Conservation (phyloP, 164 flowering plant genomes). For the Kalanchoe fedtschenkoi region DNA sequence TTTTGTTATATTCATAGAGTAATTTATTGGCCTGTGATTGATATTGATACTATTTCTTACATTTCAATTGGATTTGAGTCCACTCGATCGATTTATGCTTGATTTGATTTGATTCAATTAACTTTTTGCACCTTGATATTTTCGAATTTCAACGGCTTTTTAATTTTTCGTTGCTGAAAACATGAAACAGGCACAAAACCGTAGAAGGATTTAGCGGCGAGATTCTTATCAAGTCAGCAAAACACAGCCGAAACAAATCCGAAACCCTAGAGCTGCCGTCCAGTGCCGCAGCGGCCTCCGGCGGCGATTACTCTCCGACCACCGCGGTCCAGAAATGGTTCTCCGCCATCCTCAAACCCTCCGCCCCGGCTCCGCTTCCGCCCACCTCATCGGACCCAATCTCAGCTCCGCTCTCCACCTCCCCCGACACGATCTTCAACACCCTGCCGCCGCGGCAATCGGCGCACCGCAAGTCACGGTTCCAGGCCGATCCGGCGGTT, state of each 20-base stretch:
- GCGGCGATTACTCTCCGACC: slow-evolving; percentile 19
- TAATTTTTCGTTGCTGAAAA: not conserved
- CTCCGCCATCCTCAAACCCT: slow-evolving; percentile 39
- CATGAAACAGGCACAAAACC: slow-evolving; percentile 41
- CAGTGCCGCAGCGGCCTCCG: slow-evolving; percentile 5
- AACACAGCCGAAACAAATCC: slow-evolving; percentile 34
- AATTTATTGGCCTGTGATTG: no score
- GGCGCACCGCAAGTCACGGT: slow-evolving; percentile 36
- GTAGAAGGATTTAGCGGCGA: slow-evolving; percentile 45
- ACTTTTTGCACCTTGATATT: not conserved
- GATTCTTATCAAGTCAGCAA: slow-evolving; percentile 43
- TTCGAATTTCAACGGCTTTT: not conserved
- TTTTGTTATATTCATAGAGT: no score
- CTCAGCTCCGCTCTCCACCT: slow-evolving; percentile 8
- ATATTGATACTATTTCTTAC: no score
- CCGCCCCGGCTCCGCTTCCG: slow-evolving; percentile 9
- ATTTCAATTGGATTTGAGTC: no score
- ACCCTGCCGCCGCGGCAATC: slow-evolving; percentile 29
- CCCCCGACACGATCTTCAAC: slow-evolving; percentile 8
- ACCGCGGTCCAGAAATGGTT: slow-evolving; percentile 47
- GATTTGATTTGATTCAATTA: not conserved
- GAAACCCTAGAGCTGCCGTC: slow-evolving; percentile 14
- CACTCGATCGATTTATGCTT: no score
- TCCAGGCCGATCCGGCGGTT: slow-evolving; percentile 24
- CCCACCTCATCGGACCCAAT: slow-evolving; percentile 4